These are phyloP conservation scores for Leishmania turanica DNA, from an alignment of 208 protist species.

Conservation along the genomic window DNA sequence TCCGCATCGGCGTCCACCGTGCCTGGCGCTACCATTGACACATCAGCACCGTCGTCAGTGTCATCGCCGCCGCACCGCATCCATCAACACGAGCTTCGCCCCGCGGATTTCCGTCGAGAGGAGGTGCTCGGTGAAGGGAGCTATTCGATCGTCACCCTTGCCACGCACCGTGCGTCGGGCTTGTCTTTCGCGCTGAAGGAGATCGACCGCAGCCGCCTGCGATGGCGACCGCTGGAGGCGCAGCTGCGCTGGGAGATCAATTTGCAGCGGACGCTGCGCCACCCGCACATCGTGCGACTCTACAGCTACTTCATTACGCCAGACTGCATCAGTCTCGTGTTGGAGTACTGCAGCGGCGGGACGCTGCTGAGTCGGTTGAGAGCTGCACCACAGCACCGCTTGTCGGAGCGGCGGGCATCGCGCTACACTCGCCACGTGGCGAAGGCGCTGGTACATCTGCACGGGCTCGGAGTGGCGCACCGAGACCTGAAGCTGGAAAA, in stretches of 20 bases:
- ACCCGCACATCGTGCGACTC: constrained; percentile 82
- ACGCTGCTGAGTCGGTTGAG: constrained; percentile 57
- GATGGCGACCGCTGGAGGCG: constrained; percentile 32
- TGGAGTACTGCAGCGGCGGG: constrained; percentile 74
- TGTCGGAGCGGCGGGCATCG: constrained; percentile 48
- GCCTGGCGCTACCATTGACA: too few species aligned
- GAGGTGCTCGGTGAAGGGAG: constrained; percentile 68
- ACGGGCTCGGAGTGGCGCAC: constrained; percentile 78
- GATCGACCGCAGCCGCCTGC: constrained; percentile 46
- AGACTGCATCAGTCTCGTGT: constrained; percentile 54
- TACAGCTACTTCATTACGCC: constrained; percentile 79
- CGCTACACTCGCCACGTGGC: constrained; percentile 74
- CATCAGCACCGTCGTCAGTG: neutral
- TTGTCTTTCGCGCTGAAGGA: constrained; percentile 78
- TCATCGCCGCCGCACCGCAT: constrained; percentile 20
- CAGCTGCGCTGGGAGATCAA: constrained; percentile 86
- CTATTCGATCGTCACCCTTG: constrained; percentile 77
- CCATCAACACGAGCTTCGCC: constrained; percentile 57
- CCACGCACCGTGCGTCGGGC: constrained; percentile 59
- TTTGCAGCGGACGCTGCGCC: constrained; percentile 78
- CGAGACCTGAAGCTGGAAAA: constrained; percentile 94
- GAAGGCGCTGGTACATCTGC: constrained; percentile 71
- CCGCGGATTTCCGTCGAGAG: constrained; percentile 61
- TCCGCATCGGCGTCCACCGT: neutral
- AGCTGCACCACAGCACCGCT: constrained; percentile 26